phyloP scores from a whole-genome alignment of 169 alveolate genomes.

The Toxoplasma gondii region DNA sequence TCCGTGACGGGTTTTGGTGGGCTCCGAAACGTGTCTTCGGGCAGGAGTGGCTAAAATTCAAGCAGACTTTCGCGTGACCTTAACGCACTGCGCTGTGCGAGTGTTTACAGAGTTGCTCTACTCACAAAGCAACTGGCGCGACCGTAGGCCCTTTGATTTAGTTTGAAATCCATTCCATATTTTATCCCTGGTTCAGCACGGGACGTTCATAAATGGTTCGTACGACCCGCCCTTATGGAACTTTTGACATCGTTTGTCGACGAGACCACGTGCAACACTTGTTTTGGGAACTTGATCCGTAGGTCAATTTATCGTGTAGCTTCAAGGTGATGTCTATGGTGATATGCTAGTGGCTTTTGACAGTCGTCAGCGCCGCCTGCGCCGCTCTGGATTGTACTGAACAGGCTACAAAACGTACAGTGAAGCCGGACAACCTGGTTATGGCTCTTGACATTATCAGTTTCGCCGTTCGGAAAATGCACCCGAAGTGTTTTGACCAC shows the following conservation, averaged over 20 bases:
- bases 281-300: conserved; percentile 23
- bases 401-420: not conserved
- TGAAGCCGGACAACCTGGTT: not conserved
- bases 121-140: not conserved
- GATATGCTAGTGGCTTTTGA: not conserved
- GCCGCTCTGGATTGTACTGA: not conserved
- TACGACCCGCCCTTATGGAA: conserved; percentile 34
- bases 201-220: conserved; percentile 1
- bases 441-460: not conserved
- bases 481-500: not conserved
- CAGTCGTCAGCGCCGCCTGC: conserved; percentile 6
- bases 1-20: not conserved
- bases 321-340: not conserved
- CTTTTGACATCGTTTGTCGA: conserved; percentile 22
- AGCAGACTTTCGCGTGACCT: not conserved
- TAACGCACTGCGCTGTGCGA: not conserved
- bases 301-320: not conserved
- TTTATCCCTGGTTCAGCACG: conserved; percentile 1
- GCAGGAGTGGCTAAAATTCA: not conserved
- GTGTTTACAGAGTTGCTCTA: not conserved
- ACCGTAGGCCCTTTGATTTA: not conserved
- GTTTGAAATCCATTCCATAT: not conserved
- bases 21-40: not conserved
- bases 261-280: conserved; percentile 10
- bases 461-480: conserved; percentile 12